Conservation (phyloP, 2,329 filamentous ascomycete species). For the Botrytis medusae region DNA sequence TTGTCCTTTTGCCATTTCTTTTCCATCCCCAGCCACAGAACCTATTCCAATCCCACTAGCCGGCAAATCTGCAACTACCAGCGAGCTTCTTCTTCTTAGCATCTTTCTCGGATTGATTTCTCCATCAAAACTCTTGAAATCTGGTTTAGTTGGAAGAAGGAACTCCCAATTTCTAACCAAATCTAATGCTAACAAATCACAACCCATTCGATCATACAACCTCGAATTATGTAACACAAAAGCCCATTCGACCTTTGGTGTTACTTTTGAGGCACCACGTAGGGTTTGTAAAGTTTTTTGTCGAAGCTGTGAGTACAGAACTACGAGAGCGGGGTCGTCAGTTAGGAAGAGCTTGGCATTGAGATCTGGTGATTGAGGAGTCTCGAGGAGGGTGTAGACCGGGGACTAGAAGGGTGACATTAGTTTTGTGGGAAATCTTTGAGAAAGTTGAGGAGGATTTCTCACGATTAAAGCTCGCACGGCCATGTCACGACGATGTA, state of each 20-base stretch:
- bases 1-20: constrained; percentile 27
- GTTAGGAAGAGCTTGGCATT: constrained; percentile 78
- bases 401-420: constrained; percentile 59
- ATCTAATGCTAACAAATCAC: constrained; percentile 84
- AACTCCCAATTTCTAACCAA: constrained; percentile 82
- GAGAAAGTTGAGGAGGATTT: constrained; percentile 13
- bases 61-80: constrained; percentile 76
- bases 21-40: constrained; percentile 41
- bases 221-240: constrained; percentile 85
- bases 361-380: constrained; percentile 66
- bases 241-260: constrained; percentile 77
- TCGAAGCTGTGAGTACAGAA: constrained; percentile 83
- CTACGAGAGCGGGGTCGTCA: constrained; percentile 85
- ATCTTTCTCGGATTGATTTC: constrained; percentile 51
- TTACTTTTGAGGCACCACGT: constrained; percentile 78
- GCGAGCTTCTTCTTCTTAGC: constrained; percentile 68
- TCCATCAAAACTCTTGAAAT: constrained; percentile 45
- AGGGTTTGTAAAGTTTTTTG: constrained; percentile 80
- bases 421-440: constrained; percentile 21
- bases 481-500: constrained; percentile 77
- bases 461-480: constrained; percentile 79
- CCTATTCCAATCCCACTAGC: constrained; percentile 39
- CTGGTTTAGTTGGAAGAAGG: constrained; percentile 50
- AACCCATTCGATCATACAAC: constrained; percentile 88
- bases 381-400: constrained; percentile 70